Percentiles rank a stretch among this genome's conserved stretches.
Evolutionary conservation across 2,329 filamentous ascomycete genomes (phyloP).

Genomic region (Lecanicillium sp.): DNA sequence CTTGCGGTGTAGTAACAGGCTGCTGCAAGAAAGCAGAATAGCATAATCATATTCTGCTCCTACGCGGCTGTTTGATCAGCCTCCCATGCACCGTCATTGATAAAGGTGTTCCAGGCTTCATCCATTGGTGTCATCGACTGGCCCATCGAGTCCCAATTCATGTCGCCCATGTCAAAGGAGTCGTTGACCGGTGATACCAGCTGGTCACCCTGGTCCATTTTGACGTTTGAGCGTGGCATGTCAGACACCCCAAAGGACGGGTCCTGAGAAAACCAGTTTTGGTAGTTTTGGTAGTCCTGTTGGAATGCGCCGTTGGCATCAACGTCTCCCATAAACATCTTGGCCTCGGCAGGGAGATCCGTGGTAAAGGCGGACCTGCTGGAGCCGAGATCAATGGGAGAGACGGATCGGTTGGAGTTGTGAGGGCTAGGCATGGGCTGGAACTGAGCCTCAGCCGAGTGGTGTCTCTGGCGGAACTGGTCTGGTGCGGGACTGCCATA

Average conservation of each 20-base stretch:
- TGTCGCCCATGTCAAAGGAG: conserved; percentile 1
- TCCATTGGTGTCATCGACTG: conserved; percentile 13
- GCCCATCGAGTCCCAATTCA: conserved; percentile 10
- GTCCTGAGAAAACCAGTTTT: conserved; percentile 10
- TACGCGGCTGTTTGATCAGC: neutral
- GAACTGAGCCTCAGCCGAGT: neutral
- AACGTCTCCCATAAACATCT: conserved; percentile 27
- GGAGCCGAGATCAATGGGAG: conserved; percentile 13
- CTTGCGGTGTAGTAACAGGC: no score
- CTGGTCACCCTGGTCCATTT: conserved; percentile 5
- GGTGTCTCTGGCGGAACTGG: no score
- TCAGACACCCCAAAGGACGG: conserved; percentile 5
- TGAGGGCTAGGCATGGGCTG: neutral
- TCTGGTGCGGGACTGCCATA: no score
- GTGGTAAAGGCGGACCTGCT: conserved; percentile 30
- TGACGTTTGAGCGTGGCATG: neutral
- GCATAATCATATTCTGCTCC: no score
- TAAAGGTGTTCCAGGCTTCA: conserved; percentile 22
- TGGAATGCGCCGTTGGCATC: conserved; percentile 19
- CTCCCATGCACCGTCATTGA: conserved; percentile 20
- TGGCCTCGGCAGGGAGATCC: conserved; percentile 32
- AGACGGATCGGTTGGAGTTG: conserved; percentile 11
- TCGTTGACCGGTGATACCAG: neutral
- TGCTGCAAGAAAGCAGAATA: no score
- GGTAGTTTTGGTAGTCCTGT: conserved; percentile 10